A percentile compares a stretch with the other conserved stretches of the same genome.
These are phyloP conservation scores for Russula foetens DNA, from an alignment of 768 basidiomycete species.

Conservation along the genomic window DNA sequence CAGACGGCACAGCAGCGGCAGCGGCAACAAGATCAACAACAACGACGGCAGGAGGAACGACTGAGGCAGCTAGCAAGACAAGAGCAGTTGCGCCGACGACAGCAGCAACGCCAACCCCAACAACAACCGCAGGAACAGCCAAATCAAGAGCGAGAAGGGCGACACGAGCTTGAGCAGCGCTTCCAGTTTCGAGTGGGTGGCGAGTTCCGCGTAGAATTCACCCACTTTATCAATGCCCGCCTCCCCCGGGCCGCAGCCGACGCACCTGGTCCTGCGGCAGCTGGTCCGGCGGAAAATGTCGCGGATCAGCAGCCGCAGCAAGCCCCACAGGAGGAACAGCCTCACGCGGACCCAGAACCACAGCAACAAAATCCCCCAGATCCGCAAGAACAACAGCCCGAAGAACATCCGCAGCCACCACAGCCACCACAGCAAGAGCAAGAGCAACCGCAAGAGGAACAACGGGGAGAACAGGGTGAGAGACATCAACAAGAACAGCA, in stretches of 20 bases:
- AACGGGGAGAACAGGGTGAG: neutral
- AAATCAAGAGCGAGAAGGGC: neutral
- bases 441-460: conserved; percentile 6
- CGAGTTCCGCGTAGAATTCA: conserved; percentile 15
- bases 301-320: neutral
- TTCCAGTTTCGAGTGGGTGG: conserved; percentile 21
- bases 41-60: neutral
- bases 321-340: neutral
- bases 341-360: neutral
- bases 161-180: conserved; percentile 12
- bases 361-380: neutral
- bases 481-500: neutral
- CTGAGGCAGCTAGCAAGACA: neutral
- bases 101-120: neutral
- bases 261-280: neutral
- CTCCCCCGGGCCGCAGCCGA: neutral
- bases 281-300: neutral
- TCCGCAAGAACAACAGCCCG: neutral
- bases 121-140: neutral
- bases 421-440: neutral
- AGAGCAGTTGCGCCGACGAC: neutral
- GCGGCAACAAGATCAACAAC: no score
- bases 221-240: neutral
- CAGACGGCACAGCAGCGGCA: neutral
- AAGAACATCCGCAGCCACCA: neutral